Evolutionary conservation across 1,139 yeast species (phyloP), one percentile per base, ranked within the genome.

Genomic region (Wickerhamiella infanticola): DNA sequence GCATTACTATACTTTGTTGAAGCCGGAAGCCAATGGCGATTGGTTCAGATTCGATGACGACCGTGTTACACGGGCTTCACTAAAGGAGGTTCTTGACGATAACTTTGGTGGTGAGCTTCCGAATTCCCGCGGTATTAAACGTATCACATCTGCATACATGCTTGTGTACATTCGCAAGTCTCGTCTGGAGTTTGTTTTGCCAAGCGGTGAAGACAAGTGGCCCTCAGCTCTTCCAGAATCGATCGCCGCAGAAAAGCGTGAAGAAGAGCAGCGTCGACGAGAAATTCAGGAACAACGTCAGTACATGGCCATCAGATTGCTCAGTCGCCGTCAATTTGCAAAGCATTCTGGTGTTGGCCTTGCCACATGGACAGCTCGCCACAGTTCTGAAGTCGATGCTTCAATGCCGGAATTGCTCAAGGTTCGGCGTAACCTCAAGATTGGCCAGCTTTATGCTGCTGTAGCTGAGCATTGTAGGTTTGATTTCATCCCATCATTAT

Each of bases 1-100:
- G 25, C 99, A 90, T 60, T 90, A 90, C 62, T 90, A 90, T 60
- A 93, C 98, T 0, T 73, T 90, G 76, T 79, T 93, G 47, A 86
- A 81, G 60, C 97, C 98, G 2, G 72, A 72, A 36, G 68, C 74
- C 7, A 73, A 74, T 39, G 77, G 79, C 47, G 67, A 75, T 24
- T 93, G 98, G 99, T 79, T 75, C 60, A 73, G 90, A 58, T 90
- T 88, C 67, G 98, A 90, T 61, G 99, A 90, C 61, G 98, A 90
- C 57, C 76, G 79, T 50, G 99, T 93, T 37, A 83, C 94, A 72
- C 75, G 77, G 54, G 96, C 83, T 1, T 82, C 95, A 0, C 71
- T 75, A 44, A 72, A 73, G 50, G 95, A 88, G 58, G 98, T 85
- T 0, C 81, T 88, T 57, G 90, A 86, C 43, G 95, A 85, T 48